Percentiles rank a stretch among this genome's conserved stretches.
These are phyloP conservation scores for Dicorynia guianensis DNA, from an alignment of 306 rosid genomes.

Conservation along the genomic window DNA sequence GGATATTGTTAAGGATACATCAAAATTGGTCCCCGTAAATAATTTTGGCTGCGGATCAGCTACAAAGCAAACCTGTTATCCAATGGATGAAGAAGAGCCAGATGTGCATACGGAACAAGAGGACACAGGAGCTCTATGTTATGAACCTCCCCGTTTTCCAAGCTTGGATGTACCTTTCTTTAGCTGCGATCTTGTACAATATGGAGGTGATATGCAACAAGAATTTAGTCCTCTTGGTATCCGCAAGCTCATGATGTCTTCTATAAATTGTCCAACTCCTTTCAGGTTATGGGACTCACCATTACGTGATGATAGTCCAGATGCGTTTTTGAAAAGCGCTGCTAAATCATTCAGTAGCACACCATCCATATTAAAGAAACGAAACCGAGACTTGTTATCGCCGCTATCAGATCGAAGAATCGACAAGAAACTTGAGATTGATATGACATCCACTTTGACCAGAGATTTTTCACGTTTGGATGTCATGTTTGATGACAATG, in stretches of 20 bases:
- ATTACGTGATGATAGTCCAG: slow-evolving; percentile 74
- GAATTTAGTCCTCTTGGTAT: slow-evolving; percentile 98
- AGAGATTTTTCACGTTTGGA: slow-evolving; percentile 82
- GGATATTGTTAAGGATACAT: slow-evolving; percentile 54
- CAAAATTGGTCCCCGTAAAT: slow-evolving; percentile 76
- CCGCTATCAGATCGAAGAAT: slow-evolving; percentile 87
- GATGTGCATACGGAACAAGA: slow-evolving; percentile 54
- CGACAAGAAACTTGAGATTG: slow-evolving; percentile 79
- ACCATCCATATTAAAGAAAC: slow-evolving; percentile 93
- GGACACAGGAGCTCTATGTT: slow-evolving; percentile 76
- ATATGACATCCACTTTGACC: slow-evolving; percentile 65
- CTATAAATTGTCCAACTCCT: slow-evolving; percentile 89
- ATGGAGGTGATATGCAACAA: slow-evolving; percentile 88
- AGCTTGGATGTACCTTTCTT: slow-evolving; percentile 91
- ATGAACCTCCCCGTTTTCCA: slow-evolving; percentile 97
- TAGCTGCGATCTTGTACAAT: slow-evolving; percentile 92
- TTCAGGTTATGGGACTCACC: slow-evolving; percentile 95
- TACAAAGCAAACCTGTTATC: slow-evolving; percentile 47
- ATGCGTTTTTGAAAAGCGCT: slow-evolving; percentile 84
- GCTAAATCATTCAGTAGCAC: slow-evolving; percentile 88
- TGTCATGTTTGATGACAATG: slow-evolving; percentile 74
- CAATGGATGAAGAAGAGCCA: slow-evolving; percentile 52
- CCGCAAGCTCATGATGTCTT: slow-evolving; percentile 91
- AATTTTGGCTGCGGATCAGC: slow-evolving; percentile 62
- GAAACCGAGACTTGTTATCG: slow-evolving; percentile 79